Conservation (phyloP, 129 eudicot genomes). For the Lactuca sativa region DNA sequence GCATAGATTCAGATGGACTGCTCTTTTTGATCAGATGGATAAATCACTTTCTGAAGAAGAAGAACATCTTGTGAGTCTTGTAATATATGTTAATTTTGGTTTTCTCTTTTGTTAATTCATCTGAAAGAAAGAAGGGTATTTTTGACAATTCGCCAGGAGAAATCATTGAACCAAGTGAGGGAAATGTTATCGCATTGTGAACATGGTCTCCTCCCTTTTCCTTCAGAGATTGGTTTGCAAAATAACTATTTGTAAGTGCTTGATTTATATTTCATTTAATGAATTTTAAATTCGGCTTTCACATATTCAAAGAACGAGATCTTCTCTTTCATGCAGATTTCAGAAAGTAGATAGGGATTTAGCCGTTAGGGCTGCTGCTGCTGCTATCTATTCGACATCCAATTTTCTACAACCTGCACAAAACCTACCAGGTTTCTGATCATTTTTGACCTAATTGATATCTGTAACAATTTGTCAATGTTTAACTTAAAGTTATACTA, state of each 20-base stretch:
- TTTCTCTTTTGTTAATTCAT: background rate
- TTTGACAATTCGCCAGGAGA: conserved; percentile 46
- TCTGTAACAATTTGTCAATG: conserved; percentile 18
- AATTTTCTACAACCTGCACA: conserved; percentile 55
- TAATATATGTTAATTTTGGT: background rate
- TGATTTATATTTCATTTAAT: background rate
- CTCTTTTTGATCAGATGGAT: conserved; percentile 77
- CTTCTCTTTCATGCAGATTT: conserved; percentile 39
- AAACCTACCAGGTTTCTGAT: conserved; percentile 59
- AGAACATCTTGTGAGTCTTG: conserved; percentile 58
- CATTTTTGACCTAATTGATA: conserved; percentile 10
- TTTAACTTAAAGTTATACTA: conserved; percentile 21
- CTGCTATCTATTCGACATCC: conserved; percentile 87
- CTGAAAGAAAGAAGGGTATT: conserved; percentile 6
- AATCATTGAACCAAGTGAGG: conserved; percentile 72
- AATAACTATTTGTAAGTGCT: conserved; percentile 52
- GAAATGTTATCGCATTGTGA: conserved; percentile 81
- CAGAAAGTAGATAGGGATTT: conserved; percentile 48
- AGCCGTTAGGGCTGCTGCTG: conserved; percentile 81
- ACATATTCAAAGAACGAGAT: too few relatives aligned
- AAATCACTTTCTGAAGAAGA: conserved; percentile 89
- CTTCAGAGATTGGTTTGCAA: conserved; percentile 35
- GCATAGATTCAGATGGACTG: conserved; percentile 66
- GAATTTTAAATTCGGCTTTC: too few relatives aligned
- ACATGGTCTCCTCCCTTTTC: conserved; percentile 44